Evolutionary conservation across 2,329 filamentous ascomycete genomes (phyloP).

Genomic region (Chalaropsis thielavioides): DNA sequence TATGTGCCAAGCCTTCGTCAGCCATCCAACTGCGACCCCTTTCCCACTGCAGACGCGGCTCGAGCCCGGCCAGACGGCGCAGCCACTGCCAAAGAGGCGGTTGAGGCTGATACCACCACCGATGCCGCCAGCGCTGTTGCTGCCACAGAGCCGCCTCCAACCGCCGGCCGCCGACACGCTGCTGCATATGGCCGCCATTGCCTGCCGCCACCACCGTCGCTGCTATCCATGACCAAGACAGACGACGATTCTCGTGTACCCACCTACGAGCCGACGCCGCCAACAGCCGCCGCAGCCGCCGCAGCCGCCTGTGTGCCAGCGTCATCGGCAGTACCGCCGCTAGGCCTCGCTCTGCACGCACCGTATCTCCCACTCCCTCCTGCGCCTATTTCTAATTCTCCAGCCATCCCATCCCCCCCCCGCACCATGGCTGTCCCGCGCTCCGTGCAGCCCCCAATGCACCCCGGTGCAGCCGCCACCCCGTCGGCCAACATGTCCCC

Average conservation of each 20-base stretch:
- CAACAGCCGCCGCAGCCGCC: not conserved
- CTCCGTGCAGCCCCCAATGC: not conserved
- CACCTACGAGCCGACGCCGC: not conserved
- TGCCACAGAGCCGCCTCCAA: not conserved
- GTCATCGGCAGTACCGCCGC: not conserved
- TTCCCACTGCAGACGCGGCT: not conserved
- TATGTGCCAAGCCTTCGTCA: not conserved
- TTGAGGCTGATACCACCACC: not conserved
- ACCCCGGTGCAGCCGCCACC: not conserved
- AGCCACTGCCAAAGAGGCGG: not conserved
- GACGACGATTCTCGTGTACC: not conserved
- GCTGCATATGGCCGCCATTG: not conserved
- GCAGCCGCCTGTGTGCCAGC: not conserved
- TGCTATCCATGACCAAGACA: not conserved
- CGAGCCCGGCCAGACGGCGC: not conserved
- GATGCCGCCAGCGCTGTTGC: not conserved
- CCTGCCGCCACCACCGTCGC: not conserved
- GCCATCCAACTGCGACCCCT: not conserved
- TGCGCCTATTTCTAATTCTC: not conserved
- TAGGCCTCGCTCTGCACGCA: not conserved
- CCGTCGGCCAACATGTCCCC: not conserved
- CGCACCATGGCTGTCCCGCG: not conserved
- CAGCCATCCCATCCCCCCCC: not conserved
- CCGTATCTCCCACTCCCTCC: not conserved
- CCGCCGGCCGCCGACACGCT: not conserved